Percentiles rank a stretch among this genome's conserved stretches.
These are phyloP conservation scores for Dentipellis sp. DNA, from an alignment of 768 basidiomycete genomes.

Conservation along the genomic window DNA sequence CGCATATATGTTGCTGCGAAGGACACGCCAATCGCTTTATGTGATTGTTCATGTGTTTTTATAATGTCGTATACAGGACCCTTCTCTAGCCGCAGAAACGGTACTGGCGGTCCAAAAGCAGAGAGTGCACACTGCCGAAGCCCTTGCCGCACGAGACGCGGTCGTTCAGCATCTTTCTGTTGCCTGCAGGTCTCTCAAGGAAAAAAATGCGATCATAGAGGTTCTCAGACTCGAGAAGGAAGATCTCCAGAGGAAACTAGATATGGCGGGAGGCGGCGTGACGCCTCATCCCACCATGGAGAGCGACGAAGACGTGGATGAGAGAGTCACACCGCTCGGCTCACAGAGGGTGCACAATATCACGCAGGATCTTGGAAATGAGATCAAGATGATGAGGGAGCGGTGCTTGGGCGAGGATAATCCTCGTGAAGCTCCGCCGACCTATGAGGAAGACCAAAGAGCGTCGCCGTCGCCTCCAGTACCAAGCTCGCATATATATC, in stretches of 20 bases:
- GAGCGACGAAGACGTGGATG: no score
- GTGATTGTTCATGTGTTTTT: background rate
- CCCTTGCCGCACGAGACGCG: slow-evolving; percentile 13
- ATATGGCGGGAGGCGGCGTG: slow-evolving; percentile 12
- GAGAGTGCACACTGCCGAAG: slow-evolving; percentile 9
- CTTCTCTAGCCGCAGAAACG: slow-evolving; percentile 13
- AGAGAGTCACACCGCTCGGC: no score
- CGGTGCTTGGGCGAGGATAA: slow-evolving; percentile 9
- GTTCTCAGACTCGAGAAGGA: slow-evolving; percentile 10
- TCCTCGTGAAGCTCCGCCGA: slow-evolving; percentile 18
- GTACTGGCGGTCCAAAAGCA: slow-evolving; percentile 14
- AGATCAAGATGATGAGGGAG: slow-evolving; percentile 23
- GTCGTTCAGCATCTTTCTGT: slow-evolving; percentile 12
- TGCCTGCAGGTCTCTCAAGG: slow-evolving; percentile 13
- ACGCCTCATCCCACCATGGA: slow-evolving; percentile 16
- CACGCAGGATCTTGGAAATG: background rate
- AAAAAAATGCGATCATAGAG: slow-evolving; percentile 10
- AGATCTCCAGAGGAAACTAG: slow-evolving; percentile 19
- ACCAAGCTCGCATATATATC: slow-evolving; percentile 1
- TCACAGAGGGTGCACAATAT: slow-evolving; percentile 23
- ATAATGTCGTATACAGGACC: slow-evolving; percentile 1
- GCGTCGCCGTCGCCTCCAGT: background rate
- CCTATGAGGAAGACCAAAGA: slow-evolving; percentile 12
- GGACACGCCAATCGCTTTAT: no score
- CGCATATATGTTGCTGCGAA: no score